Evolutionary conservation across 2,329 filamentous ascomycete species (phyloP), one percentile per base, ranked within the genome.

Genomic region (Curvularia sp.): DNA sequence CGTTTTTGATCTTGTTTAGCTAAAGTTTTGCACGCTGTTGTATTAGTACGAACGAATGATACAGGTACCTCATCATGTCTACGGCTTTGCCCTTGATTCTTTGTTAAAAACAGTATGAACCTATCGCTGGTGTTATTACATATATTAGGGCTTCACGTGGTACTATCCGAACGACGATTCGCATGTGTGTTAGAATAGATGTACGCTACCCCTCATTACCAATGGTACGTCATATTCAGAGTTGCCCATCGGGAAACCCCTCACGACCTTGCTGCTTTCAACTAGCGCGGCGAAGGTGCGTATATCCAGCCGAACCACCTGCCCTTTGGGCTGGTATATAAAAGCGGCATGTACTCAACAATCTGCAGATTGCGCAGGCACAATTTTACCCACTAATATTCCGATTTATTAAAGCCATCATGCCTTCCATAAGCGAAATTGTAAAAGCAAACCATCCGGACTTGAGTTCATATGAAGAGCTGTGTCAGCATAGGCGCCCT

Each of bases 391-490:
- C 6, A 53, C 39, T 5, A 38, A 35, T 15, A 53, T 9, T 33
- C 30, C 6, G 13, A 3, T 46, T 26, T 24, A 43, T 10, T 24
- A n/a, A 39, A 33, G 38, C 22, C 31, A 69, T 3, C 5, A 76
- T 75, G 72, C 56, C 70, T 53, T 69, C 69, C 2, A 71, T 75
- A 53, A 73, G 51, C 49, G 61, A 72, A 38, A 68, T 68, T 26
- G 60, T 76, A 28, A 54, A 64, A 41, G 49, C 60, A 10, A 60
- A 72, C 47, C 68, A 65, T 24, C 71, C 71, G 4, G 64, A 71
- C 18, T 61, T 75, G 0, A 47, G 38, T 5, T 62, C 71, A 0
- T 77, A 77, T 31, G 73, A 77, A 53, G 68, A 70, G 18, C 67
- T 77, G 3, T 77, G 72, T 75, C 64, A 48, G 66, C 61, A 30